phyloP scores from a whole-genome alignment of 192 early-diverging fungal genomes.

The Coemansia sp. region DNA sequence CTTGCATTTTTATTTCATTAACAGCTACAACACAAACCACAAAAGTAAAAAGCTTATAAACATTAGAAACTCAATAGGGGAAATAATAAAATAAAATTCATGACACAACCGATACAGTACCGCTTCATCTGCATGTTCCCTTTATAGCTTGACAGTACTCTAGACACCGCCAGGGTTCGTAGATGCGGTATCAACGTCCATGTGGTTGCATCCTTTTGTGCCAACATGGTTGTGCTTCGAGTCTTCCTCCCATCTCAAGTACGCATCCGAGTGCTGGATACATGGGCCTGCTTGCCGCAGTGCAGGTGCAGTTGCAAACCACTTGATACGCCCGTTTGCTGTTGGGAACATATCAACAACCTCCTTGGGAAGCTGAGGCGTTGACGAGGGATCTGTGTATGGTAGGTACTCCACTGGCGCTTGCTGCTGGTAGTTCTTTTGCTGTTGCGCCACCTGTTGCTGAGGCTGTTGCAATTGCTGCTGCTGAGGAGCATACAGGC shows the following conservation, averaged over 20 bases:
- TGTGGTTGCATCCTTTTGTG: background rate
- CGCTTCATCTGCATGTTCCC: background rate
- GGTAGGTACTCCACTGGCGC: slow-evolving; percentile 15
- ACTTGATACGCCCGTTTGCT: slow-evolving; percentile 31
- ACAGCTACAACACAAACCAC: too few relatives aligned
- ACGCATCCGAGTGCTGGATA: slow-evolving; percentile 28
- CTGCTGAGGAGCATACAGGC: slow-evolving; percentile 14
- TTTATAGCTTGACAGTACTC: background rate
- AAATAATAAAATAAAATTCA: background rate
- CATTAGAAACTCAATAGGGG: too few relatives aligned
- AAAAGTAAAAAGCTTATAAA: too few relatives aligned
- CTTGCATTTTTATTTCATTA: too few relatives aligned
- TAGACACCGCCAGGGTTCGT: background rate
- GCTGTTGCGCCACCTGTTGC: slow-evolving; percentile 10
- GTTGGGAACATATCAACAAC: slow-evolving; percentile 42
- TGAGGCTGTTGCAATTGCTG: slow-evolving; percentile 20
- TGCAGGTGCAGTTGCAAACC: slow-evolving; percentile 45
- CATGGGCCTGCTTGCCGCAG: background rate
- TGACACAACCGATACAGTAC: background rate
- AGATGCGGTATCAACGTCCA: background rate
- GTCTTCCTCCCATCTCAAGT: slow-evolving; percentile 32
- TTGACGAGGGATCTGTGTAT: slow-evolving; percentile 15
- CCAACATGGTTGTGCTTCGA: background rate
- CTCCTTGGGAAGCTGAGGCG: slow-evolving; percentile 31
- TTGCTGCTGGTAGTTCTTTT: background rate